phyloP scores from a whole-genome alignment of 805 yeast species.

The Ogataea corticis region DNA sequence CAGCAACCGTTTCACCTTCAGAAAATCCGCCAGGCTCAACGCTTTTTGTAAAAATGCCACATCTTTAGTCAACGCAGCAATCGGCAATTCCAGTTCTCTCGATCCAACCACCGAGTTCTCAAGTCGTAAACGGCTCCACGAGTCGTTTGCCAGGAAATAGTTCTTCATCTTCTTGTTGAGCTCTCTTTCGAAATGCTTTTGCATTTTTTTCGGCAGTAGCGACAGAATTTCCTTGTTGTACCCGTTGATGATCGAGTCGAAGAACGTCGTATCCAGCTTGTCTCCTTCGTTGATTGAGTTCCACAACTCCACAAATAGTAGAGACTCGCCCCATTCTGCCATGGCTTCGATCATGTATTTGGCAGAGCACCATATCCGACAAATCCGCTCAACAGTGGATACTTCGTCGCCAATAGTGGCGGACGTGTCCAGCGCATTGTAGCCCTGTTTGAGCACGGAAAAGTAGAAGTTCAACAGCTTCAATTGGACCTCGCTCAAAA shows the following conservation, averaged over 20 bases:
- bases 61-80: constrained; percentile 29
- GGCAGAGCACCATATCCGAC: constrained; percentile 41
- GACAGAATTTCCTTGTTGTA: constrained; percentile 34
- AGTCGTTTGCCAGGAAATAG: constrained; percentile 33
- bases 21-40: constrained; percentile 33
- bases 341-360: constrained; percentile 39
- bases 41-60: constrained; percentile 32
- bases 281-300: constrained; percentile 28
- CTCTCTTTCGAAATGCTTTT: constrained; percentile 36
- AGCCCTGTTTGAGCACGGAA: constrained; percentile 41
- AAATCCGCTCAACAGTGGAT: constrained; percentile 38
- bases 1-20: constrained; percentile 27
- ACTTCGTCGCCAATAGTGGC: constrained; percentile 30
- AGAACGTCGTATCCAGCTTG: constrained; percentile 38
- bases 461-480: constrained; percentile 54
- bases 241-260: constrained; percentile 43
- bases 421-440: constrained; percentile 43
- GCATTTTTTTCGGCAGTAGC: constrained; percentile 32
- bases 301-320: constrained; percentile 45
- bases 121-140: constrained; percentile 26
- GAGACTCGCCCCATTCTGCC: constrained; percentile 44
- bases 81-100: constrained; percentile 27
- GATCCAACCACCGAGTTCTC: constrained; percentile 10
- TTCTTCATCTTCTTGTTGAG: constrained; percentile 38
- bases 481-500: constrained; percentile 59